These are phyloP conservation scores for Haplosporangium gracile DNA, from an alignment of 192 early-diverging fungal genomes.

Conservation along the genomic window DNA sequence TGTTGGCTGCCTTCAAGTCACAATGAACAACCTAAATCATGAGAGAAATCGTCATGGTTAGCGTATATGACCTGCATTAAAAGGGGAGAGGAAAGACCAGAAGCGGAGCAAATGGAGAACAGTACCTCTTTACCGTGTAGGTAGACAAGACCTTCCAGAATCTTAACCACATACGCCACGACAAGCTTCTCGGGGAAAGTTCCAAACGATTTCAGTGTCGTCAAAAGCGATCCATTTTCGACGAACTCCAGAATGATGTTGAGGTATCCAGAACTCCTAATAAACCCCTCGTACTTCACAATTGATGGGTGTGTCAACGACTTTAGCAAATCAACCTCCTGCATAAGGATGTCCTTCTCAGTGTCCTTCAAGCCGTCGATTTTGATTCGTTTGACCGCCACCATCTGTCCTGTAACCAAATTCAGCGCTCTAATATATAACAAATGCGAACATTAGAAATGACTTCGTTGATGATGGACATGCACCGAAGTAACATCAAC, in stretches of 20 bases:
- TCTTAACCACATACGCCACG: slow-evolving; percentile 87
- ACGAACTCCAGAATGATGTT: slow-evolving; percentile 91
- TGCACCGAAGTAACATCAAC: too few relatives aligned
- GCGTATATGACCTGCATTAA: not conserved
- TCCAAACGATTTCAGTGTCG: slow-evolving; percentile 90
- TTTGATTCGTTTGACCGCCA: slow-evolving; percentile 89
- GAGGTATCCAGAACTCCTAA: slow-evolving; percentile 76
- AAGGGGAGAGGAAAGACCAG: too few relatives aligned
- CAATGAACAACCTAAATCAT: slow-evolving; percentile 82
- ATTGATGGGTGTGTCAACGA: slow-evolving; percentile 88
- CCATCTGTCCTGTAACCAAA: slow-evolving; percentile 83
- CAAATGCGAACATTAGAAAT: not conserved
- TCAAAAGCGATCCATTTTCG: slow-evolving; percentile 93
- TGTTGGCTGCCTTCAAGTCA: slow-evolving; percentile 97
- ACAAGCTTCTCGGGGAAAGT: slow-evolving; percentile 92
- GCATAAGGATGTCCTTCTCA: slow-evolving; percentile 84
- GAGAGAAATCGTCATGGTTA: not conserved
- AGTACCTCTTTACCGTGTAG: slow-evolving; percentile 85
- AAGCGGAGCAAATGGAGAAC: not conserved
- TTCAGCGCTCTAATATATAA: slow-evolving; percentile 72
- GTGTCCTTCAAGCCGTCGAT: slow-evolving; percentile 74
- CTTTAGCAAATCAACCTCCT: slow-evolving; percentile 89
- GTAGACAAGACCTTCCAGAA: slow-evolving; percentile 91
- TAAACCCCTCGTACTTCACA: slow-evolving; percentile 88
- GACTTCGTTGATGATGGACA: not conserved